phyloP scores from a whole-genome alignment of 2,329 filamentous ascomycete species.

The Hypoxylon sp. region DNA sequence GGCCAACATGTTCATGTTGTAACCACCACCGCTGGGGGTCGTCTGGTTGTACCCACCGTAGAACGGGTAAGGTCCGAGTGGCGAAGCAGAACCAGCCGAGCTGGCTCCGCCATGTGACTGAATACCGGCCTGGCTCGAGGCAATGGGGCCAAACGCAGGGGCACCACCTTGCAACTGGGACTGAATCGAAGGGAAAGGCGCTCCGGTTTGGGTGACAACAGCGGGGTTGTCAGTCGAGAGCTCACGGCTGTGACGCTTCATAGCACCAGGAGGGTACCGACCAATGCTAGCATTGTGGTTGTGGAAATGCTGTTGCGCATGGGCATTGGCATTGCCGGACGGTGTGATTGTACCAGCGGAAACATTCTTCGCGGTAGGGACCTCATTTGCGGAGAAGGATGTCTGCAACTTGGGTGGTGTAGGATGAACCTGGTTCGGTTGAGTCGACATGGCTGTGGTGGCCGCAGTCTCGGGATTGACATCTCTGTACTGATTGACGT shows the following conservation, averaged over 20 bases:
- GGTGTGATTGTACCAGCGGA: slow-evolving; percentile 61
- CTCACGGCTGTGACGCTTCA: slow-evolving; percentile 80
- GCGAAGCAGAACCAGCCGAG: slow-evolving; percentile 32
- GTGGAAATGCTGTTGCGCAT: slow-evolving; percentile 74
- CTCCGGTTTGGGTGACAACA: slow-evolving; percentile 56
- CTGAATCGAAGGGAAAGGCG: slow-evolving; percentile 69
- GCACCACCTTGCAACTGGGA: slow-evolving; percentile 85
- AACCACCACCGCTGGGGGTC: slow-evolving; percentile 51
- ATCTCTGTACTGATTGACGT: slow-evolving; percentile 61
- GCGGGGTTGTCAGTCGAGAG: slow-evolving; percentile 66
- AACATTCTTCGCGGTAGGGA: slow-evolving; percentile 84
- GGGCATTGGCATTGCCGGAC: slow-evolving; percentile 64
- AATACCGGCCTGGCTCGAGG: slow-evolving; percentile 54
- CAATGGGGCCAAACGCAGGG: slow-evolving; percentile 78
- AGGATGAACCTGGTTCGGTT: slow-evolving; percentile 66
- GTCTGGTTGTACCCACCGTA: slow-evolving; percentile 52
- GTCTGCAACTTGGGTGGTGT: slow-evolving; percentile 82
- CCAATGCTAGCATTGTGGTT: slow-evolving; percentile 87
- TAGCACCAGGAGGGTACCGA: slow-evolving; percentile 76
- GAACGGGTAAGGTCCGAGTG: slow-evolving; percentile 37
- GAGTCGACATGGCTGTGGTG: slow-evolving; percentile 58
- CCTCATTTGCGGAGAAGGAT: slow-evolving; percentile 90
- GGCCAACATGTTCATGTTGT: slow-evolving; percentile 71
- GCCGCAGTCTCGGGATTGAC: slow-evolving; percentile 55
- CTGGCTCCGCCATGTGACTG: slow-evolving; percentile 45